Evolutionary conservation across 495 filamentous ascomycete genomes (phyloP), one percentile per base, ranked within the genome.

Genomic region (Aspergillus taichungensis): DNA sequence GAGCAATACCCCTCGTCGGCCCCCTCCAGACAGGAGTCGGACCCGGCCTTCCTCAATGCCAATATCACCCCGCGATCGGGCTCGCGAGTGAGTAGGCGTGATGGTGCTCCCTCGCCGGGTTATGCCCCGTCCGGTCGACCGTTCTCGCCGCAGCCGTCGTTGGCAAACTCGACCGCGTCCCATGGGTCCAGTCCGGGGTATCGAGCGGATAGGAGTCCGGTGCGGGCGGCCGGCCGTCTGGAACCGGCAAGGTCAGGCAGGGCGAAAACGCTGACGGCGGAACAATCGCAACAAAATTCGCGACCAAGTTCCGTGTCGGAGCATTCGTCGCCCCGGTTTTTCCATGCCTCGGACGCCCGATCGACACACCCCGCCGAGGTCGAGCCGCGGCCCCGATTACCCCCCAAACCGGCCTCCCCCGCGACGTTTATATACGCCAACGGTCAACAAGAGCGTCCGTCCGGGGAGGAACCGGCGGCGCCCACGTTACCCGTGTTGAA

Each of bases 61-160:
- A 87, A 87, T 49, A 69, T 86, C 49, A 88, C 85, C 14, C 83
- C 84, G 43, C 75, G 86, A 48, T 87, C 85, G 18, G 79, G 77
- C 8, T 68, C 80, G 3, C 74, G 85, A 40, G 81, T 71, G 55
- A 76, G 65, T 40, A 77, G 84, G 49, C 82, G 80, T 33, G 82
- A 87, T 59, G 84, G 73, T 40, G 53, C 73, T 9, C 69, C 72
- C 39, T 86, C 83, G 1, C 80, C 83, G 4, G 77, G 64, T 33
- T 72, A 68, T 32, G 78, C 75, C 1, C 73, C 77, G 3, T 72
- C 62, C 13, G 56, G 52, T 7, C 41, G 41, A 0, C 46, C 70
- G 12, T 34, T 45, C 5, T 57, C 77, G 8, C 61, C 64, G 6
- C 61, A 61, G 13, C 51, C 53, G 5, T 51, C 67, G 1, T 67